Conservation (phyloP, 495 filamentous ascomycete species). For the Hyaloscypha finlandica region DNA sequence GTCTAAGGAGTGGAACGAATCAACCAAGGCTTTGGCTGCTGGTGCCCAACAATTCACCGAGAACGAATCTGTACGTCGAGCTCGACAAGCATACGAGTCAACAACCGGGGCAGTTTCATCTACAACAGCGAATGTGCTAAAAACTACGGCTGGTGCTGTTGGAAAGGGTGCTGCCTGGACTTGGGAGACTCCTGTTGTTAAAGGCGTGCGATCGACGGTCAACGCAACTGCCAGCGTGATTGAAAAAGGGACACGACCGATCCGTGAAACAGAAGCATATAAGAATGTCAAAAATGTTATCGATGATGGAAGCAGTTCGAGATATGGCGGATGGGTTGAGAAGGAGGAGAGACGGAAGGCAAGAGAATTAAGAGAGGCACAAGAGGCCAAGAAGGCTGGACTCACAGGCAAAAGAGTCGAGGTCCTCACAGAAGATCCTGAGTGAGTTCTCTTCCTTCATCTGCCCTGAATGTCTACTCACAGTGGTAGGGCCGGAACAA, state of each 20-base stretch:
- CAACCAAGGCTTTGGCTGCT: slow-evolving; percentile 88
- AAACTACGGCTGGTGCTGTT: slow-evolving; percentile 80
- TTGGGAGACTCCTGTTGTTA: slow-evolving; percentile 92
- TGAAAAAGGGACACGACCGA: slow-evolving; percentile 90
- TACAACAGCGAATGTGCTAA: slow-evolving; percentile 74
- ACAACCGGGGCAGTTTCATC: slow-evolving; percentile 75
- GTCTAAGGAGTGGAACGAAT: slow-evolving; percentile 99
- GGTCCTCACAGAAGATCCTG: slow-evolving; percentile 74
- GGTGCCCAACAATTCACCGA: slow-evolving; percentile 91
- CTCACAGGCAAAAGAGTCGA: slow-evolving; percentile 45
- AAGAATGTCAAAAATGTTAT: slow-evolving; percentile 94
- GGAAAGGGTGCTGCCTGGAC: slow-evolving; percentile 93
- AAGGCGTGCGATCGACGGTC: slow-evolving; percentile 86
- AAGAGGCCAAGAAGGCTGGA: slow-evolving; percentile 55
- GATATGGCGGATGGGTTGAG: slow-evolving; percentile 95
- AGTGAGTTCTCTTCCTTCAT: slow-evolving; percentile 58
- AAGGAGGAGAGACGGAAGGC: slow-evolving; percentile 86
- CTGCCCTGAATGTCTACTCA: slow-evolving; percentile 30
- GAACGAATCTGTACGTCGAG: slow-evolving; percentile 85
- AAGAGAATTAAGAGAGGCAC: slow-evolving; percentile 71
- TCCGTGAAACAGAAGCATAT: slow-evolving; percentile 90
- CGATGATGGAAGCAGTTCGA: slow-evolving; percentile 93
- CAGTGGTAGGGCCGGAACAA: slow-evolving; percentile 76
- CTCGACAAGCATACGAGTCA: slow-evolving; percentile 80
- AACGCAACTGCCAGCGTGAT: slow-evolving; percentile 80